Percentiles rank a stretch among this genome's conserved stretches.
Evolutionary conservation across 1,139 yeast species (phyloP).

Genomic region (Trichomonascaceae sp.): DNA sequence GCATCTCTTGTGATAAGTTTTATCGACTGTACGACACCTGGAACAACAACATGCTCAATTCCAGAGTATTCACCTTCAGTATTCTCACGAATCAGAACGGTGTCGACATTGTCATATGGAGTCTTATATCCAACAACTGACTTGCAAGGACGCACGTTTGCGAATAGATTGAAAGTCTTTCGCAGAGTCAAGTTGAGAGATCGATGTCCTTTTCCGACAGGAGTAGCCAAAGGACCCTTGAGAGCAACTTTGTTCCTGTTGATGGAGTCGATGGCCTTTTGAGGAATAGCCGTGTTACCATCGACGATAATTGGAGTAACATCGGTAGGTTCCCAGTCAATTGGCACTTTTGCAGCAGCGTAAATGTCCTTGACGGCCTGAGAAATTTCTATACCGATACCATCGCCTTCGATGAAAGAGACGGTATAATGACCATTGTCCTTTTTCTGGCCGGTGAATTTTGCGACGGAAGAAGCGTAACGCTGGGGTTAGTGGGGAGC

Average conservation of each 20-base stretch:
- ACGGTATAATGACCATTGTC: constrained; percentile 67
- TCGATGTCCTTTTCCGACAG: constrained; percentile 97
- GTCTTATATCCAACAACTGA: constrained; percentile 91
- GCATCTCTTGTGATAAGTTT: constrained; percentile 95
- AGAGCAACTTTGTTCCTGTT: constrained; percentile 90
- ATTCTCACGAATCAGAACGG: constrained; percentile 96
- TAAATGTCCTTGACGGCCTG: constrained; percentile 87
- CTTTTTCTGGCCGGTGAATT: constrained; percentile 52
- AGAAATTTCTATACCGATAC: constrained; percentile 95
- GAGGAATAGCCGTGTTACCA: constrained; percentile 92
- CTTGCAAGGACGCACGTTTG: constrained; percentile 96
- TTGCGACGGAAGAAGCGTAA: constrained; percentile 42
- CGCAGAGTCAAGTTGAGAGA: constrained; percentile 95
- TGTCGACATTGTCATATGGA: constrained; percentile 89
- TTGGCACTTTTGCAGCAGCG: constrained; percentile 89
- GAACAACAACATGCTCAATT: constrained; percentile 95
- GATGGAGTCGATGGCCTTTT: constrained; percentile 85
- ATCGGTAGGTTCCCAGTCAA: constrained; percentile 95
- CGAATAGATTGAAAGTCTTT: constrained; percentile 92
- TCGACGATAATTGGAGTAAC: constrained; percentile 89
- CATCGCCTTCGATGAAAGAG: constrained; percentile 97
- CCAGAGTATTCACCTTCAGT: constrained; percentile 99
- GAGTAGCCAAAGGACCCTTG: constrained; percentile 97
- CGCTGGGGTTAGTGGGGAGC: constrained; percentile 5
- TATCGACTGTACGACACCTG: constrained; percentile 97